Percentiles rank a stretch among this genome's conserved stretches.
These are phyloP conservation scores for Ilex asprella DNA, from an alignment of 257 asterid genomes.

Conservation along the genomic window DNA sequence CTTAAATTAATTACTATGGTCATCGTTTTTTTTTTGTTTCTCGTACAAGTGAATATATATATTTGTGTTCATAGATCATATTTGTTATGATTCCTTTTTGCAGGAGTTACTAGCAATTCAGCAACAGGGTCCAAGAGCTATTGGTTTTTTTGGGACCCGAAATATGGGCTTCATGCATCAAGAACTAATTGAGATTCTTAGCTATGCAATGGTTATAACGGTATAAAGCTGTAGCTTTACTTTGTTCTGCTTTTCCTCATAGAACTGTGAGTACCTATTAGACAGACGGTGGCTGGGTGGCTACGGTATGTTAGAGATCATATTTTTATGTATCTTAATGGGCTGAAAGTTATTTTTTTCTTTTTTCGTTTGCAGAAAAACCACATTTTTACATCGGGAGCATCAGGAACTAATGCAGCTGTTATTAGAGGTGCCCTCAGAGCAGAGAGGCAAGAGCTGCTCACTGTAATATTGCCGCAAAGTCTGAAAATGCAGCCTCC, in stretches of 20 bases:
- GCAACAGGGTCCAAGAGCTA: slow-evolving; percentile 92
- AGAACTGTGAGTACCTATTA: background rate
- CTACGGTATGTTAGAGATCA: slow-evolving; percentile 5
- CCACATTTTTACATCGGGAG: slow-evolving; percentile 96
- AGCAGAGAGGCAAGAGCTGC: slow-evolving; percentile 90
- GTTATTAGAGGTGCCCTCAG: slow-evolving; percentile 99
- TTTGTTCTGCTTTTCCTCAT: background rate
- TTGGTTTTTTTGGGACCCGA: slow-evolving; percentile 96
- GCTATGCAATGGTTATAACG: slow-evolving; percentile 97
- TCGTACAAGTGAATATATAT: too few species aligned
- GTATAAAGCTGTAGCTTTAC: slow-evolving; percentile 27
- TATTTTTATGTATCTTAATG: slow-evolving; percentile 3
- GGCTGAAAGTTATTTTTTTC: background rate
- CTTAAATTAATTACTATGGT: too few species aligned
- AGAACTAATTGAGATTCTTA: slow-evolving; percentile 92
- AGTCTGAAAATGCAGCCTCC: slow-evolving; percentile 91
- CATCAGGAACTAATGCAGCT: slow-evolving; percentile 98
- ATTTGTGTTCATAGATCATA: too few species aligned
- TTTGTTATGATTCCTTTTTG: slow-evolving; percentile 8
- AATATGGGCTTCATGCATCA: slow-evolving; percentile 99
- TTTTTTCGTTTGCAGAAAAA: slow-evolving; percentile 55
- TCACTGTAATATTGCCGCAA: slow-evolving; percentile 94
- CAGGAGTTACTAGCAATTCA: slow-evolving; percentile 97
- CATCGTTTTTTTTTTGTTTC: too few species aligned
- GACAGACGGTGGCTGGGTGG: background rate